Base-by-base conservation (phyloP, 768 basidiomycete genomes). In the Chlorophyllum brunneum region DNA sequence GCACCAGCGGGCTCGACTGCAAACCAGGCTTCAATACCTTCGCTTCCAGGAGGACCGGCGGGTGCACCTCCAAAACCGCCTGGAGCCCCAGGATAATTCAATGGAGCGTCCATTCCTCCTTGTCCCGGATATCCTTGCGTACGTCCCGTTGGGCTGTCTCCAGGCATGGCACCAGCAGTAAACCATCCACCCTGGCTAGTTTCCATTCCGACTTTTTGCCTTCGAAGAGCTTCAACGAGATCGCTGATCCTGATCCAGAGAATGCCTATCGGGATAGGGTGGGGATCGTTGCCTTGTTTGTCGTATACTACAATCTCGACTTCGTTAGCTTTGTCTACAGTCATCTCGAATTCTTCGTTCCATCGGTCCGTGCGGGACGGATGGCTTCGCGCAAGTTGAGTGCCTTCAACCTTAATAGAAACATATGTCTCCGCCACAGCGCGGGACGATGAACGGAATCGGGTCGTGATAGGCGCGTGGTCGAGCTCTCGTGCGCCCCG, bases 271-370 rank as follows among this genome's bases (percentile, higher is more conserved):
- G 94, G 95, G 11, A 89, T 80, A 1, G 92, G 85, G 58, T 92
- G 81, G 11, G 74, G 72, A 56, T 93, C 91, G 51, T 84, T 86
- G 16, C 82, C 80, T 61, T 91, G 89, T 60, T 92, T 92, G 69
- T 99, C 97, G 61, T 93, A 94, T 27, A 99, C 82, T 26, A 92
- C 90, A 46, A 99, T 86, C 71, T 98, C 97, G 43, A 98, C 89
- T 75, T 99, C 97, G 65, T 95, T 98, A 11, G 95, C 95, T 69
- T 98, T 98, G 74, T 98, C 95, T 34, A 98, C 90, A 0, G 86
- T 78, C 54, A 99, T 92, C 68, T 95, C 93, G 56, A 98, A 98
- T 54, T 94, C 91, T 69, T 99, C 95, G 65, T 92, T 92, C 97
- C 97, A 99, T 39, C 90, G 85, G 69, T 98, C 97, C 24, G 88